Conservation (phyloP, 139 green algal species). For the Picochlorum sp. region DNA sequence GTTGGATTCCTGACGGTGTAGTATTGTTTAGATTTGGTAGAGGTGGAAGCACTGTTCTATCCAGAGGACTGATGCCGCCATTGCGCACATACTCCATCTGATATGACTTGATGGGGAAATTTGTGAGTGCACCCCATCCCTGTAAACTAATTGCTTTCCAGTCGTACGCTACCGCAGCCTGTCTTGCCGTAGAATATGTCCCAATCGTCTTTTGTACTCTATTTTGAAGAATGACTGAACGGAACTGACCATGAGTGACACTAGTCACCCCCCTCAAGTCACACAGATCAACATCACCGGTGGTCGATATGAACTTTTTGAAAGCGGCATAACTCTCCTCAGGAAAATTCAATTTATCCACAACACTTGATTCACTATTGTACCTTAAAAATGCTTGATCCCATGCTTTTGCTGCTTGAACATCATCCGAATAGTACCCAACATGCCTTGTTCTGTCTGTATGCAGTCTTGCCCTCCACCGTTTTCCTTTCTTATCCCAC, state of each 20-base stretch:
- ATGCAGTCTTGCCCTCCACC: conserved; percentile 28
- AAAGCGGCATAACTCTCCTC: conserved; percentile 14
- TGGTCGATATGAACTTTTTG: conserved; percentile 4
- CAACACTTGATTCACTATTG: conserved; percentile 5
- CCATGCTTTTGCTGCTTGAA: conserved; percentile 22
- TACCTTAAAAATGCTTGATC: conserved; percentile 18
- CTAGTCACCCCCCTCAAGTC: conserved; percentile 10
- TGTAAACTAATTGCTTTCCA: conserved; percentile 11
- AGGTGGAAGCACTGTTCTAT: neutral
- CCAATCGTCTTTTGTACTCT: conserved; percentile 2
- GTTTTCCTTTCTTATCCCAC: conserved; percentile 16
- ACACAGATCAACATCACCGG: neutral
- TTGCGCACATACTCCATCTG: conserved; percentile 1
- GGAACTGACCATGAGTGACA: neutral
- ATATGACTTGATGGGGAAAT: conserved; percentile 32
- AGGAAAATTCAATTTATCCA: conserved; percentile 23
- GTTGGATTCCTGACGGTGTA: no score
- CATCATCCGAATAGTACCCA: conserved; percentile 24
- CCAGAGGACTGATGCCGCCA: neutral
- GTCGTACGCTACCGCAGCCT: conserved; percentile 36
- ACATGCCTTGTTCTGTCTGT: conserved; percentile 31
- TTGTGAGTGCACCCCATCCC: conserved; percentile 34
- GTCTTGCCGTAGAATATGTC: conserved; percentile 20
- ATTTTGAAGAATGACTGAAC: conserved; percentile 10
- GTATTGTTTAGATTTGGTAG: neutral